Percentiles rank a stretch among this genome's conserved stretches.
Conservation (phyloP, 2,329 filamentous ascomycete species). For the Triangularia setosa region DNA sequence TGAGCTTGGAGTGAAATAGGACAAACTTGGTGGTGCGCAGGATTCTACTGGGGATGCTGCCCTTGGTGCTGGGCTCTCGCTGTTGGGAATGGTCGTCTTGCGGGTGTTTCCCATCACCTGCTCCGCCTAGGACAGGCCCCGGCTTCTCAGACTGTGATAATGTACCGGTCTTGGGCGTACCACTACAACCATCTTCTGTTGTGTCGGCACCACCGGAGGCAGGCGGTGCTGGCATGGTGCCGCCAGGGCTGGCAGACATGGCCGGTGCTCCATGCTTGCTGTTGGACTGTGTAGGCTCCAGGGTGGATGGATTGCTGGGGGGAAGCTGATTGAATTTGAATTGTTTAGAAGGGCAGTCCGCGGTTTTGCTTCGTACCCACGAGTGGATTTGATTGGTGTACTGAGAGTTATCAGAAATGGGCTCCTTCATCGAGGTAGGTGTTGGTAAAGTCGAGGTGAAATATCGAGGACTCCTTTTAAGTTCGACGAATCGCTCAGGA, state of each 20-base stretch:
- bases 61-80: slow-evolving; percentile 30
- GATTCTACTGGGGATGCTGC: slow-evolving; percentile 32
- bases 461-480: not conserved
- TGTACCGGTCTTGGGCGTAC: slow-evolving; percentile 38
- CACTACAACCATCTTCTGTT: slow-evolving; percentile 20
- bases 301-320: slow-evolving; percentile 33
- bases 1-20: slow-evolving; percentile 72
- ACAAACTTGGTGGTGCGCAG: slow-evolving; percentile 55
- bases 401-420: slow-evolving; percentile 46
- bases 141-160: slow-evolving; percentile 49
- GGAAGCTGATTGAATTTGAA: slow-evolving; percentile 40
- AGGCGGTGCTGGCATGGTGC: slow-evolving; percentile 16
- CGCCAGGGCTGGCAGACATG: slow-evolving; percentile 4
- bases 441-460: not conserved
- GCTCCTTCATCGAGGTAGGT: slow-evolving; percentile 57
- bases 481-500: not conserved
- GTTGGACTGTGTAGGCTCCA: slow-evolving; percentile 24
- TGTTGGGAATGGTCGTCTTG: not conserved
- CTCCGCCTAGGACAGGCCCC: slow-evolving; percentile 53
- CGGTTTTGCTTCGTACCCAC: slow-evolving; percentile 55
- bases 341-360: slow-evolving; percentile 38
- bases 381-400: slow-evolving; percentile 55
- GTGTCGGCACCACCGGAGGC: slow-evolving; percentile 15
- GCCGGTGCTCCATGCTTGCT: slow-evolving; percentile 15
- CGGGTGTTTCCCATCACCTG: slow-evolving; percentile 9